phyloP scores from a whole-genome alignment of 108 stramenopile species.

The Skeletonema potamos region DNA sequence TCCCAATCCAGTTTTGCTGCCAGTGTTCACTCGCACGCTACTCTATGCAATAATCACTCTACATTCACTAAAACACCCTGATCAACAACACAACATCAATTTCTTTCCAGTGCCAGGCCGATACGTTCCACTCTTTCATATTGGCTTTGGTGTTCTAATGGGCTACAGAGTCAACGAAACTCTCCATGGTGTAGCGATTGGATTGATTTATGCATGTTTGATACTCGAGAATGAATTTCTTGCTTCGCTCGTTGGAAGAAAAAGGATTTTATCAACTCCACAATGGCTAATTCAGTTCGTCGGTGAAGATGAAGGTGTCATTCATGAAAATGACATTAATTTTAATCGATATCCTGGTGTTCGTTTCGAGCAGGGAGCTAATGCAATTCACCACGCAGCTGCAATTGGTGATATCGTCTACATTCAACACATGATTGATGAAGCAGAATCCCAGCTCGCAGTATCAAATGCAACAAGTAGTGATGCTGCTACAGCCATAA shows the following conservation, averaged over 20 bases:
- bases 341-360: constrained; percentile 37
- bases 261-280: constrained; percentile 20
- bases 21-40: constrained; percentile 37
- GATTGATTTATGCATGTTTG: constrained; percentile 11
- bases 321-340: background rate
- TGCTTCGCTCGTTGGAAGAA: constrained; percentile 21
- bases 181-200: constrained; percentile 31
- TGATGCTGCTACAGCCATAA: background rate
- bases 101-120: constrained; percentile 41
- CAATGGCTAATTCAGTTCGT: constrained; percentile 20
- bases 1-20: constrained; percentile 10
- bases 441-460: constrained; percentile 6
- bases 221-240: constrained; percentile 19
- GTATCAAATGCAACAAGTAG: background rate
- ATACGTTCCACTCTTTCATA: constrained; percentile 39
- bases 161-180: constrained; percentile 39
- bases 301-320: constrained; percentile 7
- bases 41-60: constrained; percentile 35
- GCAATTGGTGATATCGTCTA: constrained; percentile 11
- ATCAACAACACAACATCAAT: constrained; percentile 26
- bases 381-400: constrained; percentile 28
- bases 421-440: constrained; percentile 9
- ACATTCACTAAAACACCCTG: constrained; percentile 19
- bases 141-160: constrained; percentile 29
- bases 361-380: constrained; percentile 18